These are phyloP conservation scores for Fistulinella prunicolor DNA, from an alignment of 768 basidiomycete species.

Conservation along the genomic window DNA sequence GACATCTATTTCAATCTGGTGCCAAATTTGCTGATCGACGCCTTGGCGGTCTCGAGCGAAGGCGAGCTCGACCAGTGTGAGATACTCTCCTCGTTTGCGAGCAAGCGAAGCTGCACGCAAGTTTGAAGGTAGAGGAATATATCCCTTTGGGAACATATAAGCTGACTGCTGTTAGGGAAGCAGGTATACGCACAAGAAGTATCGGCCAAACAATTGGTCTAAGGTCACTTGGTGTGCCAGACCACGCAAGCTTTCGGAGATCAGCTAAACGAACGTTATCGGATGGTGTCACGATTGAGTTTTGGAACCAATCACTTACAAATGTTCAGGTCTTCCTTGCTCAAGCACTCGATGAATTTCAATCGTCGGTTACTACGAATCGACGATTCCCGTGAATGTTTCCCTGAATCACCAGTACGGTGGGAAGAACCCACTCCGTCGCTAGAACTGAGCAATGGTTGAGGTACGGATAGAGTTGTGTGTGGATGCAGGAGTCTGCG, in stretches of 20 bases:
- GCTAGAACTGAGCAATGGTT: slow-evolving; percentile 3
- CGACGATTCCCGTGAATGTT: slow-evolving; percentile 68
- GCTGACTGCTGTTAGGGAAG: neutral
- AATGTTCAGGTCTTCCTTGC: slow-evolving; percentile 76
- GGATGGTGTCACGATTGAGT: slow-evolving; percentile 2
- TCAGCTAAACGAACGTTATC: slow-evolving; percentile 48
- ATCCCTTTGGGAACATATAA: slow-evolving; percentile 58
- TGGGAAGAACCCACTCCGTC: slow-evolving; percentile 11
- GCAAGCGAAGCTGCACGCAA: slow-evolving; percentile 73
- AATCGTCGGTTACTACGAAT: slow-evolving; percentile 74
- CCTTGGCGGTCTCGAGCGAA: slow-evolving; percentile 84
- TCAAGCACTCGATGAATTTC: slow-evolving; percentile 81
- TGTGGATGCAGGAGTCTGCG: slow-evolving; percentile 39
- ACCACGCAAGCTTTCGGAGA: slow-evolving; percentile 91
- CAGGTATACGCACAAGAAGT: slow-evolving; percentile 63
- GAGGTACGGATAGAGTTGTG: slow-evolving; percentile 1
- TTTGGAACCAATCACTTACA: slow-evolving; percentile 42
- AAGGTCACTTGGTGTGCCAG: slow-evolving; percentile 84
- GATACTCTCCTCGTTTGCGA: slow-evolving; percentile 90
- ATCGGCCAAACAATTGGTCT: slow-evolving; percentile 94
- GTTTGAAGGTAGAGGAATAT: slow-evolving; percentile 81
- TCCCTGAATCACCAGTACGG: slow-evolving; percentile 43
- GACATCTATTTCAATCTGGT: slow-evolving; percentile 98
- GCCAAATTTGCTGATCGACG: slow-evolving; percentile 97
- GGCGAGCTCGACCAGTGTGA: slow-evolving; percentile 82